Evolutionary conservation across 495 filamentous ascomycete species (phyloP), one percentile per base, ranked within the genome.

Genomic region (Viridothelium virens): DNA sequence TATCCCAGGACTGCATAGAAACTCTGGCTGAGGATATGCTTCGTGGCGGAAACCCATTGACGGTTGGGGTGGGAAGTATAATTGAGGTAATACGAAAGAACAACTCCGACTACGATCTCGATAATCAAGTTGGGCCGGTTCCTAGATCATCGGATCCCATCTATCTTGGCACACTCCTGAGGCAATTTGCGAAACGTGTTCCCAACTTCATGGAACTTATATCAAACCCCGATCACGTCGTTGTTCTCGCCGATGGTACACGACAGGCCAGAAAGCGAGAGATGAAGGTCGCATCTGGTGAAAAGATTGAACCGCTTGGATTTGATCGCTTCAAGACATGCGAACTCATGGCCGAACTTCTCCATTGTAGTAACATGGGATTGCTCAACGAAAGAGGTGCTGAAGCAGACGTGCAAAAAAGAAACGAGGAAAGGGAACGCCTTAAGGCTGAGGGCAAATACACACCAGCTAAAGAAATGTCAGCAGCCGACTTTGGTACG

Each of bases 11-110:
- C 16, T 97, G 92, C 71, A 86, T 96, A 34, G 83, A 91, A 69
- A 85, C 83, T 61, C 82, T 99, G 14, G 90, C 97, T 65, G 79
- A 80, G 34, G 89, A 94, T 68, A 99, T 99, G 94, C 86, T 97
- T 25, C 84, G 87, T 39, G 94, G 94, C 37, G 95, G 94, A 48
- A 97, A 97, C 70, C 88, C 94, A 3, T 79, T 99, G 65, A 97
- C 94, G 1, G 96, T 97, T 47, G 95, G 94, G 25, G 94, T 99
- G 38, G 94, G 95, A 16, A 96, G 97, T 68, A 85, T 99, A 12
- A 97, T 99, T 69, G 94, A 99, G 75, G 94, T 99, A 37, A 99
- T 99, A 71, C 85, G 94, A 62, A 99, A 99, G 79, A 99, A 99
- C 72, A 99, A 99, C 73, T 97, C 95, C 0, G 94, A 99, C 76